phyloP scores from a whole-genome alignment of 352 stramenopile species.

The Phytophthora megakarya region DNA sequence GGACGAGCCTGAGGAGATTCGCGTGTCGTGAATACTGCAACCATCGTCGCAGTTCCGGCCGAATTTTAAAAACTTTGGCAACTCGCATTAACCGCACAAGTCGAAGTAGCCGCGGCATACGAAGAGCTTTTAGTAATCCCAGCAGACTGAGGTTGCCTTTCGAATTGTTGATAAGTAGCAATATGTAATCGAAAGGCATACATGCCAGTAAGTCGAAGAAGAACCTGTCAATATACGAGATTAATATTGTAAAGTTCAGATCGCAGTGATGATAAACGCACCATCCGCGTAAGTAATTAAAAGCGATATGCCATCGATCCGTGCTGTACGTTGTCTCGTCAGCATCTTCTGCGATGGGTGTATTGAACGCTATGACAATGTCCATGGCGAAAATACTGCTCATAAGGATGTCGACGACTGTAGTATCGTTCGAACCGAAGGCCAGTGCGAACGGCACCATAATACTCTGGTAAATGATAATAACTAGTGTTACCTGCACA shows the following conservation, averaged over 20 bases:
- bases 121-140: constrained; percentile 70
- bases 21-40: constrained; percentile 82
- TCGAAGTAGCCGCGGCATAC: constrained; percentile 67
- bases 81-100: constrained; percentile 70
- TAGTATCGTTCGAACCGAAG: constrained; percentile 60
- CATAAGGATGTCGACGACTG: constrained; percentile 55
- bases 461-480: constrained; percentile 85
- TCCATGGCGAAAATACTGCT: constrained; percentile 74
- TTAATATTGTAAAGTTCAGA: neutral
- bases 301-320: constrained; percentile 59
- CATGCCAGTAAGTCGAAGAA: constrained; percentile 82
- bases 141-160: constrained; percentile 66
- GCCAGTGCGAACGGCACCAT: constrained; percentile 68
- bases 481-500: constrained; percentile 56
- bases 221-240: constrained; percentile 41
- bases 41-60: constrained; percentile 75
- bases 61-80: constrained; percentile 76
- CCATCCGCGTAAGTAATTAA: constrained; percentile 65
- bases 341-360: constrained; percentile 44
- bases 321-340: constrained; percentile 68
- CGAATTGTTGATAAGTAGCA: constrained; percentile 56
- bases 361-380: constrained; percentile 81
- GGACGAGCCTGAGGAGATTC: constrained; percentile 72
- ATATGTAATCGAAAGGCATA: constrained; percentile 70
- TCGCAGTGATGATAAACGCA: constrained; percentile 27